Percentiles rank a stretch among this genome's conserved stretches.
phyloP scores from a whole-genome alignment of 2,329 filamentous ascomycete genomes.

The Aureobasidium uvarum region DNA sequence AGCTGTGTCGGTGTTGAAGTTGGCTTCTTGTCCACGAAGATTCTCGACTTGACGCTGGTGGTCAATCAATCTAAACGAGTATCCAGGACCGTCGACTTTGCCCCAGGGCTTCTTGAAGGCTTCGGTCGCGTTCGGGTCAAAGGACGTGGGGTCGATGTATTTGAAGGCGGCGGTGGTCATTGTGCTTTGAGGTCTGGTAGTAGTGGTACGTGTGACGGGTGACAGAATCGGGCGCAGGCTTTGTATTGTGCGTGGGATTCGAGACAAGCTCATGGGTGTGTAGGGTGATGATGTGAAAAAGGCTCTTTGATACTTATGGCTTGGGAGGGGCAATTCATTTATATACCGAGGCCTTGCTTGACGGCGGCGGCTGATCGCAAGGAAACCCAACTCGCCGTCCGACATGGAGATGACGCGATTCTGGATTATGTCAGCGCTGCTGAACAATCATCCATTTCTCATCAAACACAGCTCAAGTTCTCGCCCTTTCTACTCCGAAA shows the following conservation, averaged over 20 bases:
- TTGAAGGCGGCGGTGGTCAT: slow-evolving; percentile 61
- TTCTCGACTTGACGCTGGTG: slow-evolving; percentile 53
- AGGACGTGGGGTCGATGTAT: slow-evolving; percentile 58
- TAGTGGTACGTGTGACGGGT: background rate
- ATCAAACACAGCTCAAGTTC: background rate
- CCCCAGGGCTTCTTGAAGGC: slow-evolving; percentile 56
- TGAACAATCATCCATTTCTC: slow-evolving; percentile 21
- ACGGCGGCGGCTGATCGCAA: background rate
- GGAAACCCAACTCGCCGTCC: background rate
- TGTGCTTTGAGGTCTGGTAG: slow-evolving; percentile 31
- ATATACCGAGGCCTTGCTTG: slow-evolving; percentile 7
- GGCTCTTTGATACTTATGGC: slow-evolving; percentile 1
- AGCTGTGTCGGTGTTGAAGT: slow-evolving; percentile 57
- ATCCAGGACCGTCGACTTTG: slow-evolving; percentile 62
- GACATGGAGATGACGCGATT: slow-evolving; percentile 12
- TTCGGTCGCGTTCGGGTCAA: slow-evolving; percentile 39
- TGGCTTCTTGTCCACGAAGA: slow-evolving; percentile 51
- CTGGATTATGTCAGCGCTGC: slow-evolving; percentile 23
- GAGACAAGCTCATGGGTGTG: slow-evolving; percentile 12
- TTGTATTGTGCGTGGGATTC: slow-evolving; percentile 8
- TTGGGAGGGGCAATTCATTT: background rate
- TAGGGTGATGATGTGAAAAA: background rate
- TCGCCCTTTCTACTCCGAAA: background rate
- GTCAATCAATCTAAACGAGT: slow-evolving; percentile 53
- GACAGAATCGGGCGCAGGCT: background rate